Base-by-base conservation (phyloP, 164 flowering plant genomes). In the Nelumbo lutea region DNA sequence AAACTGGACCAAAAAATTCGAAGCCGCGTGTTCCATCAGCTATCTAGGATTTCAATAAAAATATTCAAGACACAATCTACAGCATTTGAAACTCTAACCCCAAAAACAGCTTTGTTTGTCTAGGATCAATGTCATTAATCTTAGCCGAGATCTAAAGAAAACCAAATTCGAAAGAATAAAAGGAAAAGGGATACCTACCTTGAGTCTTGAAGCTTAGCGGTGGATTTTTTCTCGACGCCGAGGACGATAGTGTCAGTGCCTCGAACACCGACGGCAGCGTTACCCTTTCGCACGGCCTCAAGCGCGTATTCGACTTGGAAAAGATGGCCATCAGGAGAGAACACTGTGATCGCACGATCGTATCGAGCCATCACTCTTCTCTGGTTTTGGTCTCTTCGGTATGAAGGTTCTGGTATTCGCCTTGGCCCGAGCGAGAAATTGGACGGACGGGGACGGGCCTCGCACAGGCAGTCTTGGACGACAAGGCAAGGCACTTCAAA, bases 301-400 rank as follows among this genome's bases (percentile, higher is more conserved):
- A 95, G 91, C 1, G 99, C 99, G 84, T 95, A 95, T 45, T 95
- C 99, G 6, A 92, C 98, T 63, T 95, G 99, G 59, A 95, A 95
- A 0, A 95, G 87, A 69, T 95, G 99, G 11, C 99, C 99, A 69
- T 95, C 99, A 5, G 99, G 97, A 0, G 99, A 95, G 82, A 95
- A 95, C 40, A 95, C 99, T 0, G 99, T 95, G 70, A 95, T 95
- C n/a, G 98, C 99, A 40, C 99, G 79, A 59, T 95, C 99, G 80
- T 92, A 95, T 64, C 97, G 66, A 1, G 88, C 90, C 87, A 84
- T 86, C 46, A 4, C 45, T 71, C 55, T 51, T 52, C 45, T 46
- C 27, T 27, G 27, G 55, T 53, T 13, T 53, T 14, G n/a, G 13
- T 13, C 14, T 53, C 57, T 53, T 10, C 27, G 27, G 27, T 27